phyloP scores from a whole-genome alignment of 2,329 filamentous ascomycete species.

The Penicillium janthinellum region DNA sequence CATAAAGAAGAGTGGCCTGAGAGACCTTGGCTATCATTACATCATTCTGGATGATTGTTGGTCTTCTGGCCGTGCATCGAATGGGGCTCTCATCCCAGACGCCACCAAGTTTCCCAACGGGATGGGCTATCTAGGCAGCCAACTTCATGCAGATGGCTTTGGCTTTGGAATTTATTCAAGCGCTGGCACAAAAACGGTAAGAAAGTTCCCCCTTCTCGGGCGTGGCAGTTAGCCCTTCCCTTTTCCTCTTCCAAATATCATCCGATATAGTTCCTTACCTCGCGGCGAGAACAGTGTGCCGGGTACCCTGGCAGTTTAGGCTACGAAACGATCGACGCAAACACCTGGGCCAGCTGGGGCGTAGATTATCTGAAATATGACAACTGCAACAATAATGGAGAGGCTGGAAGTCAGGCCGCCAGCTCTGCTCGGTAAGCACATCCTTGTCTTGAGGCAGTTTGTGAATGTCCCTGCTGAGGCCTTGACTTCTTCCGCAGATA shows the following conservation, averaged over 20 bases:
- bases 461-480: background rate
- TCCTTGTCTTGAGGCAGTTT: background rate
- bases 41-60: background rate
- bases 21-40: background rate
- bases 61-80: background rate
- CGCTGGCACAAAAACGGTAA: background rate
- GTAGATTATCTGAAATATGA: slow-evolving; percentile 60
- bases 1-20: background rate
- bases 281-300: background rate
- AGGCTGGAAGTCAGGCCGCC: slow-evolving; percentile 3
- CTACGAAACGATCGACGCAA: slow-evolving; percentile 58
- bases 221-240: background rate
- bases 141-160: background rate
- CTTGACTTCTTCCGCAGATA: slow-evolving; percentile 40
- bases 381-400: slow-evolving; percentile 47
- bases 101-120: background rate
- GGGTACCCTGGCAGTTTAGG: slow-evolving; percentile 30
- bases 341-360: slow-evolving; percentile 57
- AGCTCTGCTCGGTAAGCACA: background rate
- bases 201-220: background rate
- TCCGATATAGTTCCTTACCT: background rate
- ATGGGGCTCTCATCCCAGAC: background rate
- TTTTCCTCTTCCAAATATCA: background rate
- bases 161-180: background rate
- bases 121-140: background rate